Evolutionary conservation across 2,329 filamentous ascomycete species (phyloP).

Genomic region (Aspergillus pseudotamarii): DNA sequence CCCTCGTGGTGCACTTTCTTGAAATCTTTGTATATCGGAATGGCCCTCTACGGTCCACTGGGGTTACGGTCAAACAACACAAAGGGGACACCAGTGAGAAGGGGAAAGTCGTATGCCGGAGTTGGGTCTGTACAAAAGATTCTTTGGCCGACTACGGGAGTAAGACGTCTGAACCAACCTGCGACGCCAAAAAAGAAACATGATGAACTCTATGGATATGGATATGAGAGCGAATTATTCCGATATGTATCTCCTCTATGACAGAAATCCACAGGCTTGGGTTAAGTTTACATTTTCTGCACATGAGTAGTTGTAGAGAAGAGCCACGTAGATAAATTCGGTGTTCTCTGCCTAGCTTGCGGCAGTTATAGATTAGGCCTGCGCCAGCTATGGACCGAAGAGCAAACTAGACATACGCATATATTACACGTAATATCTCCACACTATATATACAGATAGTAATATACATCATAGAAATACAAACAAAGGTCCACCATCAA

Average conservation of each 20-base stretch:
- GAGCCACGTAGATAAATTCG: neutral
- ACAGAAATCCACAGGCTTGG: neutral
- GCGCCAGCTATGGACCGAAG: too few species aligned
- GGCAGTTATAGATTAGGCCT: too few species aligned
- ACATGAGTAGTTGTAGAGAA: neutral
- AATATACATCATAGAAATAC: neutral
- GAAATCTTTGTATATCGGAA: slow-evolving; percentile 16
- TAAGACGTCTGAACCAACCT: neutral
- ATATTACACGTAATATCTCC: neutral
- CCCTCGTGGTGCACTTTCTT: slow-evolving; percentile 9
- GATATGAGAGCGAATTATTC: slow-evolving; percentile 13
- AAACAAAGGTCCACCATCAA: neutral
- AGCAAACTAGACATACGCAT: too few species aligned
- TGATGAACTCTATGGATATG: slow-evolving; percentile 12
- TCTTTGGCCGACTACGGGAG: neutral
- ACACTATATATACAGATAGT: neutral
- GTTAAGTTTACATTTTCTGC: neutral
- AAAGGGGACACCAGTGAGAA: neutral
- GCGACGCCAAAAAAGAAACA: neutral
- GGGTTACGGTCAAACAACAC: too few species aligned
- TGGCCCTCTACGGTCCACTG: neutral
- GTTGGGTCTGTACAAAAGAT: slow-evolving; percentile 1
- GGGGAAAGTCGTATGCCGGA: neutral
- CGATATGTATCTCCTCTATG: neutral
- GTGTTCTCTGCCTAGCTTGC: too few species aligned